These are phyloP conservation scores for Ilex aquifolium DNA, from an alignment of 257 asterid species.

Conservation along the genomic window DNA sequence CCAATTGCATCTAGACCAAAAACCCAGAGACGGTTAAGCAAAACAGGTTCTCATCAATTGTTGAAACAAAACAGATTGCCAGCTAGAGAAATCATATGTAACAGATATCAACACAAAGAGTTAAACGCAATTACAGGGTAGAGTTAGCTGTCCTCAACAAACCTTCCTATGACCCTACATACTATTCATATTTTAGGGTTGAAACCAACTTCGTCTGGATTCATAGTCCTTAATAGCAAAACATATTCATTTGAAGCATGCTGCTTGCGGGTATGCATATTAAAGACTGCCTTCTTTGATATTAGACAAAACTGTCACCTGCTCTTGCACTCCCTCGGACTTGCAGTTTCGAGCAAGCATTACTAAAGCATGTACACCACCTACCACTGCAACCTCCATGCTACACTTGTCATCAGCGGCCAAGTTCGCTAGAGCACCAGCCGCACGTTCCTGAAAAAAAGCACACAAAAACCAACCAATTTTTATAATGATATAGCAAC, in stretches of 20 bases:
- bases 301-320: slow-evolving; percentile 33
- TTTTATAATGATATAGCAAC: background rate
- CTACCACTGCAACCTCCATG: slow-evolving; percentile 62
- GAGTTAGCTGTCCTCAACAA: too few relatives aligned
- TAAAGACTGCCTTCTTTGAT: slow-evolving; percentile 2
- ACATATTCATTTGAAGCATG: background rate
- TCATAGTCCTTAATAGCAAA: background rate
- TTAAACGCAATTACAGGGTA: too few relatives aligned
- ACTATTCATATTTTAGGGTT: too few relatives aligned
- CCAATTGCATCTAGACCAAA: too few relatives aligned
- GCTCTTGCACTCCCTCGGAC: slow-evolving; percentile 89
- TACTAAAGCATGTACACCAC: slow-evolving; percentile 76
- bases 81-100: too few relatives aligned
- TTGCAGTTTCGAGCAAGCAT: slow-evolving; percentile 66
- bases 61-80: too few relatives aligned
- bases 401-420: slow-evolving; percentile 98
- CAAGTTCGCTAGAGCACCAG: slow-evolving; percentile 88
- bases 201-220: too few relatives aligned
- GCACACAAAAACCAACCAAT: slow-evolving; percentile 1
- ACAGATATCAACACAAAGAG: too few relatives aligned
- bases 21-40: too few relatives aligned
- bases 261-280: background rate
- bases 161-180: too few relatives aligned
- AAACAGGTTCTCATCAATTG: too few relatives aligned
- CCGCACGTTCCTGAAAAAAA: slow-evolving; percentile 74